Evolutionary conservation across 352 stramenopile genomes (phyloP).

Genomic region (Globisporangium splendens): DNA sequence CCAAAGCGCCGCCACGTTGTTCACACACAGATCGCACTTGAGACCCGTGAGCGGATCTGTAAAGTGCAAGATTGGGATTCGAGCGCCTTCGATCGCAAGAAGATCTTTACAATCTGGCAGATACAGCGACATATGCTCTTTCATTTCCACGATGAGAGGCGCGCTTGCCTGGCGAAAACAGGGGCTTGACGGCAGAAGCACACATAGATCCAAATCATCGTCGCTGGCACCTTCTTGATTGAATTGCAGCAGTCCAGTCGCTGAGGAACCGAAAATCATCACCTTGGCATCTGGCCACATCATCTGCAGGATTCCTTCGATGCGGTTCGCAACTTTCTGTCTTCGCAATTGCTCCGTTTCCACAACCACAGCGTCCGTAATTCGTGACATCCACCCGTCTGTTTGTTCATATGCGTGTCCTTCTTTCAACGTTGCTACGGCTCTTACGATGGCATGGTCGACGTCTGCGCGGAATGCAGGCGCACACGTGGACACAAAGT

Average conservation of each 20-base stretch:
- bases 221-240: neutral
- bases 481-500: conserved; percentile 32
- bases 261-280: conserved; percentile 65
- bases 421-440: neutral
- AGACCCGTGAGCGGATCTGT: conserved; percentile 33
- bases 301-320: conserved; percentile 42
- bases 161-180: conserved; percentile 50
- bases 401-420: neutral
- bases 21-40: conserved; percentile 73
- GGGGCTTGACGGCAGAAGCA: conserved; percentile 49
- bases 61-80: conserved; percentile 70
- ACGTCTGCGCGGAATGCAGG: conserved; percentile 10
- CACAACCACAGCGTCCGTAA: neutral
- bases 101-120: conserved; percentile 20
- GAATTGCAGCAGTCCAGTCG: conserved; percentile 36
- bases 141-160: conserved; percentile 48
- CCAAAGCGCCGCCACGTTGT: conserved; percentile 79
- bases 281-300: conserved; percentile 70
- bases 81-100: conserved; percentile 41
- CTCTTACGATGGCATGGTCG: neutral
- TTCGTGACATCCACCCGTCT: neutral
- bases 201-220: conserved; percentile 75
- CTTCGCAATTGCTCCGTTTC: conserved; percentile 24
- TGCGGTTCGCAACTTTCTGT: conserved; percentile 22
- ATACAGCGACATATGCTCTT: conserved; percentile 70